Conservation (phyloP, 345 rosid species). For the Eucalyptus globulus region DNA sequence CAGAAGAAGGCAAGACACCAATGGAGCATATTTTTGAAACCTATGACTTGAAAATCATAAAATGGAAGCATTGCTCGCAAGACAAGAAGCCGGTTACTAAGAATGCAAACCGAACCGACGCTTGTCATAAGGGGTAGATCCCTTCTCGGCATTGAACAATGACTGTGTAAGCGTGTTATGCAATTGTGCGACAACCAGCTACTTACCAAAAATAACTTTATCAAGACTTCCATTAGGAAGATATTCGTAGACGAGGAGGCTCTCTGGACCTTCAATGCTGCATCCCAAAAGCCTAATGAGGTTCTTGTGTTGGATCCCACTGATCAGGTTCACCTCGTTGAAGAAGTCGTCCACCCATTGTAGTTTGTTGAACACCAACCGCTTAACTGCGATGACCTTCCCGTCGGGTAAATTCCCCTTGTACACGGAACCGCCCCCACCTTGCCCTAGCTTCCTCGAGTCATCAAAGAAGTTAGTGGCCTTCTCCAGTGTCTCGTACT, state of each 20-base stretch:
- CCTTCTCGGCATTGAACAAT: not conserved
- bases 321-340: constrained; percentile 66
- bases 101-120: not conserved
- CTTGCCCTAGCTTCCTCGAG: constrained; percentile 65
- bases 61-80: not conserved
- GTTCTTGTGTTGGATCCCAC: constrained; percentile 52
- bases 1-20: not conserved
- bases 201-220: constrained; percentile 56
- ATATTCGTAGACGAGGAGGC: constrained; percentile 77
- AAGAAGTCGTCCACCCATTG: constrained; percentile 81
- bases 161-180: not conserved
- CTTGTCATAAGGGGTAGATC: not conserved
- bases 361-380: constrained; percentile 36
- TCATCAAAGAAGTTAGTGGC: constrained; percentile 53
- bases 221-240: constrained; percentile 71
- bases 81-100: not conserved
- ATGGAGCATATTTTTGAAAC: not conserved
- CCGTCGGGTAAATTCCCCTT: constrained; percentile 67
- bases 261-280: constrained; percentile 79
- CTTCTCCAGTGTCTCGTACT: constrained; percentile 55
- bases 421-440: constrained; percentile 72
- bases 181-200: no score
- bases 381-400: constrained; percentile 52
- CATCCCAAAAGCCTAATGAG: constrained; percentile 69
- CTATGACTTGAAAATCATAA: not conserved